A percentile compares a stretch with the other conserved stretches of the same genome.
phyloP scores from a whole-genome alignment of 2,329 filamentous ascomycete genomes.

The Aureobasidium lini region DNA sequence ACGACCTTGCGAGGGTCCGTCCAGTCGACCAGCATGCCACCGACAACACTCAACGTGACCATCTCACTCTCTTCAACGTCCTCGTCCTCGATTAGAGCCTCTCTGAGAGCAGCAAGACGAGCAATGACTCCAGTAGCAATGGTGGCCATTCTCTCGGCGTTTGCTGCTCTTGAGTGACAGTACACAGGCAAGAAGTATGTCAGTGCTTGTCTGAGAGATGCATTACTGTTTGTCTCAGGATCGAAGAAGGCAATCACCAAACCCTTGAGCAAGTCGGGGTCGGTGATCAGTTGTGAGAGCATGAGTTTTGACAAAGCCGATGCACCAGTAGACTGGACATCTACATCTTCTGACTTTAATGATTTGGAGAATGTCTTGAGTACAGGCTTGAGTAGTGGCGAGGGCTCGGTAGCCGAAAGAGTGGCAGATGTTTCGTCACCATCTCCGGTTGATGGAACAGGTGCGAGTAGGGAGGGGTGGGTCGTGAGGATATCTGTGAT shows the following conservation, averaged over 20 bases:
- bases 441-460: conserved; percentile 27
- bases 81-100: conserved; percentile 44
- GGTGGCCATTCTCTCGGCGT: conserved; percentile 71
- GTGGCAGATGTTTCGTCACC: conserved; percentile 38
- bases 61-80: conserved; percentile 69
- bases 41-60: conserved; percentile 66
- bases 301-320: conserved; percentile 80
- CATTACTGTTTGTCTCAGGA: conserved; percentile 70
- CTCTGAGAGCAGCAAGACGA: conserved; percentile 45
- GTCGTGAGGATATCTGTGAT: conserved; percentile 88
- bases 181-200: conserved; percentile 95
- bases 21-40: conserved; percentile 84
- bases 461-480: conserved; percentile 70
- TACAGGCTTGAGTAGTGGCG: conserved; percentile 51
- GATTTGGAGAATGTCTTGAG: conserved; percentile 82
- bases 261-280: conserved; percentile 67
- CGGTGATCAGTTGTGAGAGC: conserved; percentile 68
- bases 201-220: conserved; percentile 74
- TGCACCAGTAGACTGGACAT: conserved; percentile 74
- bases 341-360: conserved; percentile 62
- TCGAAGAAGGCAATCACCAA: conserved; percentile 83
- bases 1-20: conserved; percentile 78
- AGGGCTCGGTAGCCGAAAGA: conserved; percentile 24
- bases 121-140: conserved; percentile 70
- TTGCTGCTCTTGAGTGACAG: conserved; percentile 75